These are phyloP conservation scores for Exophiala calicioides DNA, from an alignment of 2,329 filamentous ascomycete species.

Conservation along the genomic window DNA sequence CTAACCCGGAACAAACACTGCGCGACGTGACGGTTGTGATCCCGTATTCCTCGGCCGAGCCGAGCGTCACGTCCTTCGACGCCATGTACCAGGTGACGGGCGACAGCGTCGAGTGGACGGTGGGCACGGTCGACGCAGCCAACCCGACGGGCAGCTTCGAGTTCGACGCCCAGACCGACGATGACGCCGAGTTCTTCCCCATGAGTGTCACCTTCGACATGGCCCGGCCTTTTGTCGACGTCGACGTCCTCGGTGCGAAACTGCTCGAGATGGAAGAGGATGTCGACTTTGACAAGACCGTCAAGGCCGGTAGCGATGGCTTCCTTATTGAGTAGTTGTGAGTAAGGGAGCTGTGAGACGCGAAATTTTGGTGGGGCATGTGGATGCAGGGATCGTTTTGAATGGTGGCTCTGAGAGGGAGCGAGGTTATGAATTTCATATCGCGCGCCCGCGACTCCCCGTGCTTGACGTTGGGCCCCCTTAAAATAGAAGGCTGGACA, in stretches of 20 bases:
- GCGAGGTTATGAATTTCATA: no score
- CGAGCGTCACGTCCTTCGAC: slow-evolving; percentile 88
- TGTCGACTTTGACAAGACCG: slow-evolving; percentile 47
- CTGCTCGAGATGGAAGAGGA: slow-evolving; percentile 48
- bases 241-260: slow-evolving; percentile 68
- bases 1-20: slow-evolving; percentile 68
- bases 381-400: no score
- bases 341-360: no score
- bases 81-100: slow-evolving; percentile 91
- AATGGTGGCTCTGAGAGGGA: no score
- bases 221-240: slow-evolving; percentile 80
- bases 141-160: slow-evolving; percentile 88
- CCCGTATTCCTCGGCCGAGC: slow-evolving; percentile 81
- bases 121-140: slow-evolving; percentile 79
- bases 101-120: slow-evolving; percentile 90
- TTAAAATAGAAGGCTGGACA: no score
- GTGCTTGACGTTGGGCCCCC: no score
- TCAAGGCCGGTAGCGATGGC: slow-evolving; percentile 47
- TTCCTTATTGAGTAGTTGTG: slow-evolving; percentile 47
- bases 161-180: slow-evolving; percentile 84
- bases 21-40: slow-evolving; percentile 86
- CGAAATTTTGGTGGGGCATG: no score
- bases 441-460: no score
- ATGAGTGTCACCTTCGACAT: slow-evolving; percentile 92
- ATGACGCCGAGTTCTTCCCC: slow-evolving; percentile 96